Conservation (phyloP, 768 basidiomycete genomes). For the Suillus lakei region DNA sequence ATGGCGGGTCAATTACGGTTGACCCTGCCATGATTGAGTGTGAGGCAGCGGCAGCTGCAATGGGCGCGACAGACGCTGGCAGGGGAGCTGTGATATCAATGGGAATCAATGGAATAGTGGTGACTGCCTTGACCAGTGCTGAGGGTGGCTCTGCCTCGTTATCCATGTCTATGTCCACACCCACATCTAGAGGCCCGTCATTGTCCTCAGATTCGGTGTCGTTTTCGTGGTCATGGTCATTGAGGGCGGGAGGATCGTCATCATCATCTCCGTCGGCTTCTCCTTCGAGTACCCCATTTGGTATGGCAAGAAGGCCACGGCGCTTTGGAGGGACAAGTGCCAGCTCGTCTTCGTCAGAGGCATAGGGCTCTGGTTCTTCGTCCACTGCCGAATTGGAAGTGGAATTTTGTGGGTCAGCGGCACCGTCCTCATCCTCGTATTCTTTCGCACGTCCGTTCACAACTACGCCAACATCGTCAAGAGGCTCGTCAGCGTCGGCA, state of each 20-base stretch:
- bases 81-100: constrained; percentile 20
- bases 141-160: constrained; percentile 24
- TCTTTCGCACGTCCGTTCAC: constrained; percentile 16
- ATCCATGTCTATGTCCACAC: constrained; percentile 26
- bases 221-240: constrained; percentile 22
- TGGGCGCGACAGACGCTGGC: constrained; percentile 29
- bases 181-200: constrained; percentile 22
- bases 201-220: constrained; percentile 37
- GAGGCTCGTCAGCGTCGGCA: constrained; percentile 8
- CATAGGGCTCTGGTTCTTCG: constrained; percentile 10
- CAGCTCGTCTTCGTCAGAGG: constrained; percentile 10
- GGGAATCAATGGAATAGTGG: constrained; percentile 5
- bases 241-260: constrained; percentile 12
- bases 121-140: constrained; percentile 1
- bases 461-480: constrained; percentile 2
- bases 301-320: not conserved
- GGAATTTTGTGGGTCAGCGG: constrained; percentile 10
- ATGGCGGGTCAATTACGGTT: constrained; percentile 41
- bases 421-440: constrained; percentile 21
- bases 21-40: constrained; percentile 57
- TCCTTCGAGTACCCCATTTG: constrained; percentile 5
- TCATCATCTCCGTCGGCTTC: constrained; percentile 22
- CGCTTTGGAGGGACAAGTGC: not conserved
- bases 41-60: constrained; percentile 43
- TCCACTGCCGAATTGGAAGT: constrained; percentile 6